Percentiles rank a stretch among this genome's conserved stretches.
These are phyloP conservation scores for Amanita pallidorosea DNA, from an alignment of 768 basidiomycete species.

Conservation along the genomic window DNA sequence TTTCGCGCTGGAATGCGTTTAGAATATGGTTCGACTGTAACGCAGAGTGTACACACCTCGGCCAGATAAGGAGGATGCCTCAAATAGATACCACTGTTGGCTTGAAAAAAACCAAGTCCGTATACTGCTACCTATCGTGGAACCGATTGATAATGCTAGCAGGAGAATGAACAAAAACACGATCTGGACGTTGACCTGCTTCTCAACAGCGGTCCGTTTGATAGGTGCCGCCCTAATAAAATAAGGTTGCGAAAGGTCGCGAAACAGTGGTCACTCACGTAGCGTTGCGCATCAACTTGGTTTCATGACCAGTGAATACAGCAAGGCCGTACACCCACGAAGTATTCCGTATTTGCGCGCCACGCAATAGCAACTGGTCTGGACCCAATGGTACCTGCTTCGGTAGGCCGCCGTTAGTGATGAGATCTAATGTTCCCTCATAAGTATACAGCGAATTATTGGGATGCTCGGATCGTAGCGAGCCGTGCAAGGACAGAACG, in stretches of 20 bases:
- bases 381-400: constrained; percentile 88
- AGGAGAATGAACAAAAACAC: constrained; percentile 88
- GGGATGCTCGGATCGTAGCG: constrained; percentile 89
- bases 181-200: constrained; percentile 93
- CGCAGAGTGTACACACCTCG: constrained; percentile 36
- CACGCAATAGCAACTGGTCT: constrained; percentile 87
- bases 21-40: neutral
- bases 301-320: constrained; percentile 96
- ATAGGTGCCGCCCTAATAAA: constrained; percentile 71
- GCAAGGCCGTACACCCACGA: constrained; percentile 92
- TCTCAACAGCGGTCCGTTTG: constrained; percentile 92
- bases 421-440: constrained; percentile 69
- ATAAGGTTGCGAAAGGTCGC: neutral
- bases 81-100: constrained; percentile 85
- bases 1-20: constrained; percentile 39
- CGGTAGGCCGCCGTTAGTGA: constrained; percentile 44
- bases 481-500: constrained; percentile 65
- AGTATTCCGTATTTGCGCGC: constrained; percentile 93
- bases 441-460: constrained; percentile 97
- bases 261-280: constrained; percentile 50
- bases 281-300: constrained; percentile 96
- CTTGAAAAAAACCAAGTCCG: constrained; percentile 82
- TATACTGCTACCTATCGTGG: constrained; percentile 87
- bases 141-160: constrained; percentile 79
- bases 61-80: constrained; percentile 45